phyloP scores from a whole-genome alignment of 2,329 filamentous ascomycete species.

The Venturia asperata region DNA sequence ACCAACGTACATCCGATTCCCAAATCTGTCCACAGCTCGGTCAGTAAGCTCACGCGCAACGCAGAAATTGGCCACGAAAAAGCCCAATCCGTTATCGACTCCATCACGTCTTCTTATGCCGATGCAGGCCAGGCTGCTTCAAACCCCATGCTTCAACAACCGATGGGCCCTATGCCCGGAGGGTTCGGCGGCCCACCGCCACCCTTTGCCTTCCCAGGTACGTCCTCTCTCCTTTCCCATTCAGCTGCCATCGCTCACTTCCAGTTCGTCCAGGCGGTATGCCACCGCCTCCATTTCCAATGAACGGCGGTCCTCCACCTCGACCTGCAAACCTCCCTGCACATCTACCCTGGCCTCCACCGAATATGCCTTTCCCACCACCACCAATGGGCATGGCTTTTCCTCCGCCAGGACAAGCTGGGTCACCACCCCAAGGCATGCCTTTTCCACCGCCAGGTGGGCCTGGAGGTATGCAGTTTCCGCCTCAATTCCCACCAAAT shows the following conservation, averaged over 20 bases:
- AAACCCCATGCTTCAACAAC: constrained; percentile 65
- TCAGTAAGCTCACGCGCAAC: neutral
- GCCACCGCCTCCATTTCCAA: constrained; percentile 24
- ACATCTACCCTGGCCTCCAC: constrained; percentile 23
- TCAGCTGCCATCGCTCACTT: constrained; percentile 29
- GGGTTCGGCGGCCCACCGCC: constrained; percentile 40
- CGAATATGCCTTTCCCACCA: constrained; percentile 28
- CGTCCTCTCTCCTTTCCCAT: constrained; percentile 22
- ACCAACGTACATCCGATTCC: constrained; percentile 61
- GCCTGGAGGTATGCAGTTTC: constrained; percentile 20
- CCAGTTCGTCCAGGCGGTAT: constrained; percentile 33
- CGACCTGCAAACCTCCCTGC: constrained; percentile 21
- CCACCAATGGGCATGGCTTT: constrained; percentile 27
- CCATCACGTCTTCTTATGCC: constrained; percentile 91
- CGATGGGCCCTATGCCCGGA: constrained; percentile 38
- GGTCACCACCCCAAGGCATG: constrained; percentile 26
- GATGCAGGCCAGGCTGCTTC: constrained; percentile 82
- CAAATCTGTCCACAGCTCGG: neutral
- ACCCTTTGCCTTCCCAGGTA: constrained; percentile 58
- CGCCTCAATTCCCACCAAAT: constrained; percentile 29
- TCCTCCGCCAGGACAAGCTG: constrained; percentile 24
- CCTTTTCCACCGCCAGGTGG: constrained; percentile 24
- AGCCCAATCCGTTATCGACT: constrained; percentile 96
- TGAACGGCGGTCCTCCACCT: constrained; percentile 28
- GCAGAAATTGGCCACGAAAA: constrained; percentile 96